A percentile compares a stretch with the other conserved stretches of the same genome.
These are phyloP conservation scores for Jaltomata sinuosa DNA, from an alignment of 257 asterid genomes.

Conservation along the genomic window DNA sequence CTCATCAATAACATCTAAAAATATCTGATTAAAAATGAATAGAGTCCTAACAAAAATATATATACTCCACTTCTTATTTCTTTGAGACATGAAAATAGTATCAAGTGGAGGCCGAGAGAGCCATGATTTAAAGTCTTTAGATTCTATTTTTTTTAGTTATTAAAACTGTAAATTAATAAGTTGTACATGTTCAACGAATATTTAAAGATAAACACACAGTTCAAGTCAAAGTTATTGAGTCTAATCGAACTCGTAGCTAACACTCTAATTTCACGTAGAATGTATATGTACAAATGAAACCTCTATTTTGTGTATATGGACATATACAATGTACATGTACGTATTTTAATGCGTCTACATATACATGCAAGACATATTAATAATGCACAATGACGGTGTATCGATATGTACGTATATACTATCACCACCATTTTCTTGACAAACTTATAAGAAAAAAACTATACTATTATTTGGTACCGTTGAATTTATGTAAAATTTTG, in stretches of 20 bases:
- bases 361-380: not conserved
- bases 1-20: too few species aligned
- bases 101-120: too few species aligned
- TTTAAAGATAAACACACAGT: too few species aligned
- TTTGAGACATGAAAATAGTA: too few species aligned
- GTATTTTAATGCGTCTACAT: not conserved
- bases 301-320: not conserved
- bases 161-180: too few species aligned
- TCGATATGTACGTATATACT: not conserved
- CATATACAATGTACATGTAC: not conserved
- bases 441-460: not conserved
- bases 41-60: too few species aligned
- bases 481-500: not conserved
- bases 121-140: too few species aligned
- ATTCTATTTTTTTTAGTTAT: too few species aligned
- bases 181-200: too few species aligned
- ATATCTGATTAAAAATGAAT: too few species aligned
- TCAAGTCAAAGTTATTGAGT: too few species aligned
- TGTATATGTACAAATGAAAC: not conserved
- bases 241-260: not conserved
- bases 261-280: not conserved
- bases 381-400: not conserved
- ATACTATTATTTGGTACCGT: not conserved
- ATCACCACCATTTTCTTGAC: not conserved
- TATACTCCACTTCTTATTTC: too few species aligned